A percentile compares a stretch with the other conserved stretches of the same genome.
These are phyloP conservation scores for Aspergillus sp. DNA, from an alignment of 2,329 filamentous ascomycete species.

Conservation along the genomic window DNA sequence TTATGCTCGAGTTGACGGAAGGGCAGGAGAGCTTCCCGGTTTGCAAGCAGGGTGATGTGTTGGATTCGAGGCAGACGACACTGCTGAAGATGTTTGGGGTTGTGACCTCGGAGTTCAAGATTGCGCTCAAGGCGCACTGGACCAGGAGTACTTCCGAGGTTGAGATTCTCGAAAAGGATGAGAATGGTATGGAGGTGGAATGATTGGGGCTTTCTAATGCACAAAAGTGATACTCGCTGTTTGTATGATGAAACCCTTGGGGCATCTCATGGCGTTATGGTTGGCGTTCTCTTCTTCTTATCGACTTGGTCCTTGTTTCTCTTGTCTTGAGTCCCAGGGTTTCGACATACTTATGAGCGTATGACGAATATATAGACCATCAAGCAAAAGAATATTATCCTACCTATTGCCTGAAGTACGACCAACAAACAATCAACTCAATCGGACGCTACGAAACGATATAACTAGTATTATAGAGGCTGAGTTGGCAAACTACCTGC, in stretches of 20 bases:
- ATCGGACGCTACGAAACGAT: neutral
- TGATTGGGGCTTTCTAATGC: conserved; percentile 16
- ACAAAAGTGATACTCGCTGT: conserved; percentile 20
- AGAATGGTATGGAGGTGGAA: conserved; percentile 50
- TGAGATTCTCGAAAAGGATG: conserved; percentile 42
- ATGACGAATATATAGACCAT: conserved; percentile 37
- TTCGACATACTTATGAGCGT: conserved; percentile 34
- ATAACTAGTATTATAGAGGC: conserved; percentile 1
- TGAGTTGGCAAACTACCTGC: conserved; percentile 9
- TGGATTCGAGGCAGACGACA: conserved; percentile 91
- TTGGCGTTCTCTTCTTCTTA: conserved; percentile 35
- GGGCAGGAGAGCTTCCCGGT: conserved; percentile 67
- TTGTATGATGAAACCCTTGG: conserved; percentile 34
- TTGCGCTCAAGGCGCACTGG: conserved; percentile 73
- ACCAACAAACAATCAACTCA: neutral
- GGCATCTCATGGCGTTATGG: conserved; percentile 45
- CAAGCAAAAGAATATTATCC: conserved; percentile 32
- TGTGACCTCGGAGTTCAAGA: conserved; percentile 86
- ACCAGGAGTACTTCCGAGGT: conserved; percentile 45
- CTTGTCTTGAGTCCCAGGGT: conserved; percentile 22
- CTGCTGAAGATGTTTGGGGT: conserved; percentile 93
- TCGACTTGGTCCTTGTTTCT: conserved; percentile 25
- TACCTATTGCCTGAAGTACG: conserved; percentile 9
- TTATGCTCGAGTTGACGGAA: conserved; percentile 67
- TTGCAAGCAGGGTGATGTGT: conserved; percentile 79